These are phyloP conservation scores for Xylaria venustula DNA, from an alignment of 495 filamentous ascomycete species.

Conservation along the genomic window DNA sequence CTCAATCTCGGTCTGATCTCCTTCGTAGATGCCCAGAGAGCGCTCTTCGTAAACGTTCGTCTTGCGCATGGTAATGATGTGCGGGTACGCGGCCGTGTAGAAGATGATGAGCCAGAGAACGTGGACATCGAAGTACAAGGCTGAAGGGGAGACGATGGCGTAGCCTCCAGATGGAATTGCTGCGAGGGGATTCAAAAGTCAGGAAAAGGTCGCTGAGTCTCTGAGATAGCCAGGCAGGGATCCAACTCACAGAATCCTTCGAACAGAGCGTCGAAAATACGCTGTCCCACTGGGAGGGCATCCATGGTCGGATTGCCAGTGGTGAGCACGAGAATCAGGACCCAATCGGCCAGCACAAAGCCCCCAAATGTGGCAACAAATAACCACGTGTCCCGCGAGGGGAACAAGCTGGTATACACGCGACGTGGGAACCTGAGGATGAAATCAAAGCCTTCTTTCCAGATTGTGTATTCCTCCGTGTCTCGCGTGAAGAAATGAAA, in stretches of 20 bases:
- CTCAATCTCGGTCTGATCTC: conserved; percentile 40
- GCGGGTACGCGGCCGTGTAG: conserved; percentile 69
- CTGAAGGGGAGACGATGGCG: conserved; percentile 68
- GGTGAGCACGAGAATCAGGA: conserved; percentile 66
- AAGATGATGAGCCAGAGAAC: conserved; percentile 77
- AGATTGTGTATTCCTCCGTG: conserved; percentile 19
- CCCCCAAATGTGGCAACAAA: conserved; percentile 60
- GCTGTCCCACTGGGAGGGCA: conserved; percentile 50
- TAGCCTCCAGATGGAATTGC: conserved; percentile 75
- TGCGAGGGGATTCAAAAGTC: conserved; percentile 6
- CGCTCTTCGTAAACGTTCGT: conserved; percentile 59
- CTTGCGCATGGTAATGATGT: conserved; percentile 62
- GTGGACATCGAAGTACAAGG: conserved; percentile 63
- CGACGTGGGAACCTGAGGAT: conserved; percentile 68
- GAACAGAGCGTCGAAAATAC: conserved; percentile 70
- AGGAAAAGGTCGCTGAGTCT: neutral
- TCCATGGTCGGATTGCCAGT: conserved; percentile 62
- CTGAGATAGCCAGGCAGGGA: neutral
- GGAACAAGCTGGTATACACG: conserved; percentile 76
- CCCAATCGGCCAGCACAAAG: conserved; percentile 73
- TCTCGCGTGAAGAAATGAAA: conserved; percentile 38
- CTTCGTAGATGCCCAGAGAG: conserved; percentile 56
- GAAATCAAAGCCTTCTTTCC: conserved; percentile 62
- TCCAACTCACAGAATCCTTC: conserved; percentile 55
- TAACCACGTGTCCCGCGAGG: conserved; percentile 68